Conservation (phyloP, 2,329 filamentous ascomycete genomes). For the Eutypella sp. region DNA sequence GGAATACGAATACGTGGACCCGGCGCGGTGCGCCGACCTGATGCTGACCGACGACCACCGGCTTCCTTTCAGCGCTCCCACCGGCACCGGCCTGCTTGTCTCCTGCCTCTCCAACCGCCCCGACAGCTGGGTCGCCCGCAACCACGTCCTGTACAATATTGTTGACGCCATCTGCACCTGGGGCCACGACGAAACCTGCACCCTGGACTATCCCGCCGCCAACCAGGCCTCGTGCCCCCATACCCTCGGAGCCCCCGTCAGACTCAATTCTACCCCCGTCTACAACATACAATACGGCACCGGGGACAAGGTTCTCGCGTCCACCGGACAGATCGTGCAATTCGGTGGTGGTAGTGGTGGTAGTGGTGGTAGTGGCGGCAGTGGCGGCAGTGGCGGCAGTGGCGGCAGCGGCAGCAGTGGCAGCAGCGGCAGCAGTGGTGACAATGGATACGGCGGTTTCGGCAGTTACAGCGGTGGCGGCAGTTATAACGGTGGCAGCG, state of each 20-base stretch:
- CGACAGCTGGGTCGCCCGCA: conserved; percentile 47
- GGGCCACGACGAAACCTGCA: conserved; percentile 48
- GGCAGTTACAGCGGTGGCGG: too few relatives aligned
- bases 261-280: conserved; percentile 35
- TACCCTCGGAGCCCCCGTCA: conserved; percentile 32
- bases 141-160: conserved; percentile 51
- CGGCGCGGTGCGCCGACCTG: conserved; percentile 44
- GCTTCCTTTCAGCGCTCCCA: conserved; percentile 50
- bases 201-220: conserved; percentile 38
- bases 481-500: too few relatives aligned
- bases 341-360: not conserved
- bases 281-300: conserved; percentile 49
- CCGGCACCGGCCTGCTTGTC: conserved; percentile 51
- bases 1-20: conserved; percentile 43
- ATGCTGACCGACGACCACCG: conserved; percentile 44
- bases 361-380: not conserved
- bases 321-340: conserved; percentile 23
- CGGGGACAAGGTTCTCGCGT: conserved; percentile 35
- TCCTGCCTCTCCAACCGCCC: conserved; percentile 37
- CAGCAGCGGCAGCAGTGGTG: not conserved
- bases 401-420: not conserved
- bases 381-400: not conserved
- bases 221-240: conserved; percentile 50
- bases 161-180: conserved; percentile 43
- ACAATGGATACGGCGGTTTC: too few relatives aligned